phyloP scores from a whole-genome alignment of 345 rosid genomes.

The Noccaea bulbosa region DNA sequence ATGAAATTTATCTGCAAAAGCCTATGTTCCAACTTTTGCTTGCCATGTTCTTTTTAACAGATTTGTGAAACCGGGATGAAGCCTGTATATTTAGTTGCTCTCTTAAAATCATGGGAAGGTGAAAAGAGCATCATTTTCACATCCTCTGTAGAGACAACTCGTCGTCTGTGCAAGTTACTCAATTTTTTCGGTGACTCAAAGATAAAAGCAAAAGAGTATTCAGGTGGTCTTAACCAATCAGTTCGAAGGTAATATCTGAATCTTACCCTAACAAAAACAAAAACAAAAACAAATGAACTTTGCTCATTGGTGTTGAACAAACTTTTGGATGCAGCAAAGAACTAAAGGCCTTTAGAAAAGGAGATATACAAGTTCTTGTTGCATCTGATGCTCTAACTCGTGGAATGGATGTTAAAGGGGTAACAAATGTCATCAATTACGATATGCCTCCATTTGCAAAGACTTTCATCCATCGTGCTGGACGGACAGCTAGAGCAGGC shows the following conservation, averaged over 20 bases:
- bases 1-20: conserved; percentile 2
- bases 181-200: conserved; percentile 73
- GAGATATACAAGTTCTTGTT: conserved; percentile 86
- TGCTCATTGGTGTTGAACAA: background rate
- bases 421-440: conserved; percentile 82
- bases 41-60: conserved; percentile 46
- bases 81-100: conserved; percentile 78
- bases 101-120: conserved; percentile 69
- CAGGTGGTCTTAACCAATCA: conserved; percentile 80
- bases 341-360: conserved; percentile 75
- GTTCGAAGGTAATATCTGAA: conserved; percentile 63
- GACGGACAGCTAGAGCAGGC: conserved; percentile 97
- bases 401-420: conserved; percentile 97
- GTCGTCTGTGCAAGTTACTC: conserved; percentile 75
- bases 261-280: no score
- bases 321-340: conserved; percentile 66
- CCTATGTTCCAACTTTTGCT: conserved; percentile 9
- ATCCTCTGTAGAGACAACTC: conserved; percentile 87
- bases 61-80: conserved; percentile 75
- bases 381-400: conserved; percentile 96
- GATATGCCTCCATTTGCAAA: conserved; percentile 81
- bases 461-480: conserved; percentile 93
- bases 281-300: background rate
- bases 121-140: conserved; percentile 90
- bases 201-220: conserved; percentile 83